A percentile compares a stretch with the other conserved stretches of the same genome.
These are phyloP conservation scores for Aspergillus melleus DNA, from an alignment of 2,329 filamentous ascomycete genomes.

Conservation along the genomic window DNA sequence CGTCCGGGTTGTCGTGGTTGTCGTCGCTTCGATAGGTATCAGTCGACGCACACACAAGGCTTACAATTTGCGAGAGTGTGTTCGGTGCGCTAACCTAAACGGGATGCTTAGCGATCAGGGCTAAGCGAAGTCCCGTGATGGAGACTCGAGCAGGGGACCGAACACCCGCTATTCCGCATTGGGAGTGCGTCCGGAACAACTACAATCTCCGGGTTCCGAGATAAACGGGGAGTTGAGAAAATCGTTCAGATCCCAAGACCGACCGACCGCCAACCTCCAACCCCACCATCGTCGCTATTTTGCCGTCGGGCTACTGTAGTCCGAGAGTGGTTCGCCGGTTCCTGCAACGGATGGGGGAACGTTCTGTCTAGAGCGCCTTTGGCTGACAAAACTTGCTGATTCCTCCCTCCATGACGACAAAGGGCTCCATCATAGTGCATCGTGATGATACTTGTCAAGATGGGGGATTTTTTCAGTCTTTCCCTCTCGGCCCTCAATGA, in stretches of 20 bases:
- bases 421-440: conserved; percentile 15
- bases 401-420: conserved; percentile 15
- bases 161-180: conserved; percentile 18
- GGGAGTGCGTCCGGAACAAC: conserved; percentile 7
- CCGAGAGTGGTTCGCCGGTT: conserved; percentile 22
- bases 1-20: conserved; percentile 44
- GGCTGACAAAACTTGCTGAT: conserved; percentile 19
- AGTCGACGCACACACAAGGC: conserved; percentile 34
- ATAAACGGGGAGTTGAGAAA: conserved; percentile 5
- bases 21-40: conserved; percentile 41
- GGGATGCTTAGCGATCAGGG: conserved; percentile 41
- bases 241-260: neutral
- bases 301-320: conserved; percentile 33
- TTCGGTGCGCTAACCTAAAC: conserved; percentile 37
- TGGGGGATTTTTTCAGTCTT: neutral
- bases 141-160: neutral
- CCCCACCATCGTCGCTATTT: conserved; percentile 8
- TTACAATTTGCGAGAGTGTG: conserved; percentile 40
- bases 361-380: conserved; percentile 13
- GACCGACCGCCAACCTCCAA: conserved; percentile 17
- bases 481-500: neutral
- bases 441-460: conserved; percentile 2
- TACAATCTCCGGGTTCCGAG: conserved; percentile 12
- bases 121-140: conserved; percentile 38
- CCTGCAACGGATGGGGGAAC: neutral